These are phyloP conservation scores for Babesia bigemina DNA, from an alignment of 169 alveolate species.

Conservation along the genomic window DNA sequence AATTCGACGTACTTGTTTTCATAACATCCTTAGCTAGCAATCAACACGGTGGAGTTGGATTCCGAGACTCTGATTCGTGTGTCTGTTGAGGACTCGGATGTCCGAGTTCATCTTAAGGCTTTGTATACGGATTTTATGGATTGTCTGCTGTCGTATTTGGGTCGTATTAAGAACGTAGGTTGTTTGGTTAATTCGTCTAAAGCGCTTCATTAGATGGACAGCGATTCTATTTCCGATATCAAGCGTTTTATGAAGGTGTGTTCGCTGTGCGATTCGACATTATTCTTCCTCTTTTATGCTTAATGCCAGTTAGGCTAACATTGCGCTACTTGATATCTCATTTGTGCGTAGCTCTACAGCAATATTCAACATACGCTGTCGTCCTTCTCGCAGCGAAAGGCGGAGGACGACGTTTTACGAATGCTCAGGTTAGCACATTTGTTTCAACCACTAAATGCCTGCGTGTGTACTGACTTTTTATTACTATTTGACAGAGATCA, in stretches of 20 bases:
- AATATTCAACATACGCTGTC: constrained; percentile 71
- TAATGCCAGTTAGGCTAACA: too few species aligned
- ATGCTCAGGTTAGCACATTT: constrained; percentile 1
- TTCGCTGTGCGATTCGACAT: neutral
- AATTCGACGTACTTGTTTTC: neutral
- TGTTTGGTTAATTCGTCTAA: constrained; percentile 5
- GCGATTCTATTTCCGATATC: constrained; percentile 60
- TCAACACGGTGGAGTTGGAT: constrained; percentile 54
- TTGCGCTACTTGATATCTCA: too few species aligned
- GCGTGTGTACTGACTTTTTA: neutral
- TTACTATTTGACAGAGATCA: constrained; percentile 56
- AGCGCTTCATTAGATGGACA: constrained; percentile 41
- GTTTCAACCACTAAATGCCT: too few species aligned
- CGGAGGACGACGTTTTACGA: constrained; percentile 55
- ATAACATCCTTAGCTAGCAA: constrained; percentile 1
- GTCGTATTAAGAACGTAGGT: constrained; percentile 45
- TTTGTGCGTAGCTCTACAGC: constrained; percentile 44
- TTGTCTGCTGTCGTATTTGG: constrained; percentile 47
- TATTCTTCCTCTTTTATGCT: neutral
- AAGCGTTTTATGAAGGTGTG: constrained; percentile 58
- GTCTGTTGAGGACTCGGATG: constrained; percentile 45
- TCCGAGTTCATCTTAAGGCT: constrained; percentile 61
- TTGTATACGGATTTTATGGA: constrained; percentile 72
- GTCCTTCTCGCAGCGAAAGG: constrained; percentile 49
- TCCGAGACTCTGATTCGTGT: constrained; percentile 69